A percentile compares a stretch with the other conserved stretches of the same genome.
phyloP scores from a whole-genome alignment of 78 protist genomes.

The Cavenderia fasciculata region DNA sequence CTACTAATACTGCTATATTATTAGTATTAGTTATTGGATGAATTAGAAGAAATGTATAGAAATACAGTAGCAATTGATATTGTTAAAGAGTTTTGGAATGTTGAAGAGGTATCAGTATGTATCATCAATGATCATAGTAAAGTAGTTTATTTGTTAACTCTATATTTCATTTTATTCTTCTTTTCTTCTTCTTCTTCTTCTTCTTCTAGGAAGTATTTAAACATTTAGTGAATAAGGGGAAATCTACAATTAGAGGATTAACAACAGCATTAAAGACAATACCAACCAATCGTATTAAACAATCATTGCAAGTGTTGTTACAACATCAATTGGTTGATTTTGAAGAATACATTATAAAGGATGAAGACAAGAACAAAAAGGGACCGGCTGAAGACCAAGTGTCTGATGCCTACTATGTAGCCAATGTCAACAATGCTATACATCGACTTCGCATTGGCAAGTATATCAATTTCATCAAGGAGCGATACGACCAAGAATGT shows the following conservation, averaged over 20 bases:
- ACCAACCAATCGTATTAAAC: neutral
- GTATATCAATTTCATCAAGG: slow-evolving; percentile 31
- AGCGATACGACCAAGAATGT: slow-evolving; percentile 24
- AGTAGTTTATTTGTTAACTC: neutral
- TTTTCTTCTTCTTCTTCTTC: no score
- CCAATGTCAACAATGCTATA: slow-evolving; percentile 30
- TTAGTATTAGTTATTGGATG: no score
- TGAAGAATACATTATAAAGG: slow-evolving; percentile 24
- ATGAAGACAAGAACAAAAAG: neutral
- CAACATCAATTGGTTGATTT: slow-evolving; percentile 52
- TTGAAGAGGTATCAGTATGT: slow-evolving; percentile 24
- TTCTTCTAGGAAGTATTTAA: slow-evolving; percentile 61
- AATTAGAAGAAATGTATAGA: slow-evolving; percentile 60
- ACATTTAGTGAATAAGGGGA: slow-evolving; percentile 49
- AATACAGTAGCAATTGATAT: slow-evolving; percentile 47
- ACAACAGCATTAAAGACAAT: no score
- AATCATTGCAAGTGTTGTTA: slow-evolving; percentile 46
- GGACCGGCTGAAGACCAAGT: slow-evolving; percentile 2
- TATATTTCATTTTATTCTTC: neutral
- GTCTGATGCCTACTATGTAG: slow-evolving; percentile 36
- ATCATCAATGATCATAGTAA: neutral
- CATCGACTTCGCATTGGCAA: slow-evolving; percentile 71
- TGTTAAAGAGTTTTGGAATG: slow-evolving; percentile 56
- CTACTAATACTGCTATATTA: no score
- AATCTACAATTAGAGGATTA: slow-evolving; percentile 37